Evolutionary conservation across 1,284 basidiomycete genomes (phyloP).

Genomic region (Rhodotorula sp.): DNA sequence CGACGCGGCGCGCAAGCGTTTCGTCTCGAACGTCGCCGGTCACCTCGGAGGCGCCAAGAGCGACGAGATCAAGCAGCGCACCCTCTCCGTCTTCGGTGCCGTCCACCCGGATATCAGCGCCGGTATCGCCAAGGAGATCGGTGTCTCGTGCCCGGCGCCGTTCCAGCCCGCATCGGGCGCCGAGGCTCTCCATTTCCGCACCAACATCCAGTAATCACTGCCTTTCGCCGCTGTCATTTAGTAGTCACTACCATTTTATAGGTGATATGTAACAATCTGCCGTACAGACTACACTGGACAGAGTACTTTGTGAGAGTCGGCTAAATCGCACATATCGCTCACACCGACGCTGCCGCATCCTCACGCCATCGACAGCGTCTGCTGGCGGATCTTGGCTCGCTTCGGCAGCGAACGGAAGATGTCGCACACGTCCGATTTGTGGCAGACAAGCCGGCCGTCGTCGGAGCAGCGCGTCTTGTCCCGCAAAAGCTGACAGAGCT

Average conservation of each 20-base stretch:
- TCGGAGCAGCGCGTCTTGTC: constrained; percentile 35
- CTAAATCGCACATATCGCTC: not conserved
- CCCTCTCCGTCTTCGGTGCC: constrained; percentile 53
- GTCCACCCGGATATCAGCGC: constrained; percentile 70
- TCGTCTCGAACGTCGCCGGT: constrained; percentile 71
- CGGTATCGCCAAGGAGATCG: constrained; percentile 70
- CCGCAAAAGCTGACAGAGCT: constrained; percentile 33
- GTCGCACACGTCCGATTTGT: constrained; percentile 36
- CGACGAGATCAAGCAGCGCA: constrained; percentile 63
- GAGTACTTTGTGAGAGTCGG: not conserved
- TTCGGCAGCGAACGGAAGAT: constrained; percentile 35
- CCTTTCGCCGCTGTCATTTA: not conserved
- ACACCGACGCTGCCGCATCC: not conserved
- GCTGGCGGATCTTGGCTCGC: constrained; percentile 16
- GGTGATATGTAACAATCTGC: not conserved
- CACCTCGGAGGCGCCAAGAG: constrained; percentile 69
- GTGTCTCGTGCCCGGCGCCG: constrained; percentile 49
- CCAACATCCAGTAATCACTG: constrained; percentile 11
- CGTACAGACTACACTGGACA: constrained; percentile 2
- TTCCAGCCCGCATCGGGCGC: constrained; percentile 47
- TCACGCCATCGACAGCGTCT: constrained; percentile 7
- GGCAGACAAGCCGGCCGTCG: constrained; percentile 36
- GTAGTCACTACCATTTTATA: not conserved
- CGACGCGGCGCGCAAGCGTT: constrained; percentile 64
- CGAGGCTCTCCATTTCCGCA: constrained; percentile 60